Percentiles rank a stretch among this genome's conserved stretches.
These are phyloP conservation scores for Phytophthora fragariaefolia DNA, from an alignment of 352 stramenopile genomes.

Conservation along the genomic window DNA sequence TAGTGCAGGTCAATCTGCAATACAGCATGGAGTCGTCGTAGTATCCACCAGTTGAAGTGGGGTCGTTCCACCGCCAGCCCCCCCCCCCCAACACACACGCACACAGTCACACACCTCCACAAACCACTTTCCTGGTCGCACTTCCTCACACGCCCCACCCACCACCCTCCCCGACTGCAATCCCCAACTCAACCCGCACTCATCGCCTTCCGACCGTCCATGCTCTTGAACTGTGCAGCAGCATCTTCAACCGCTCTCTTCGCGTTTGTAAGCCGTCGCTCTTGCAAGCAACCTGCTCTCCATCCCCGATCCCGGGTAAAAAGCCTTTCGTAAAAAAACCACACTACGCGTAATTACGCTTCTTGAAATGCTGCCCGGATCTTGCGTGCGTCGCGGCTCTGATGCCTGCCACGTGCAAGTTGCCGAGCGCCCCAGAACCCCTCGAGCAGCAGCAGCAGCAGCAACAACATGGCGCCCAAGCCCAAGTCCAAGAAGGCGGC, in stretches of 20 bases:
- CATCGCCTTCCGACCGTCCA: too few relatives aligned
- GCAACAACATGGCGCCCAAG: conserved; percentile 60
- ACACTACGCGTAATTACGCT: conserved; percentile 46
- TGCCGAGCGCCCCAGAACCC: conserved; percentile 19
- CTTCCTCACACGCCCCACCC: too few relatives aligned
- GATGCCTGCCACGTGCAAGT: conserved; percentile 41
- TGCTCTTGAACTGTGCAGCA: conserved; percentile 4
- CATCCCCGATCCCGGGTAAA: conserved; percentile 9
- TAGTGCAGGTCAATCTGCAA: too few relatives aligned
- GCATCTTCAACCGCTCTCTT: not conserved
- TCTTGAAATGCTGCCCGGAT: conserved; percentile 32
- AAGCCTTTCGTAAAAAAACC: conserved; percentile 13
- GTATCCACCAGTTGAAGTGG: too few relatives aligned
- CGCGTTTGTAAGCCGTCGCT: not conserved
- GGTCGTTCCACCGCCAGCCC: too few relatives aligned
- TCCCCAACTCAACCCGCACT: too few relatives aligned
- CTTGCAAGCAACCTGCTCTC: conserved; percentile 5
- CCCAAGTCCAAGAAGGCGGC: conserved; percentile 64
- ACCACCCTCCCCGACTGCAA: too few relatives aligned
- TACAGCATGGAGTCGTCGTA: too few relatives aligned
- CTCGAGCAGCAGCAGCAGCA: conserved; percentile 21
- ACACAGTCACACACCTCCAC: too few relatives aligned
- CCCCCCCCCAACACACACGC: too few relatives aligned
- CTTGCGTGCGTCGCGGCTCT: conserved; percentile 22
- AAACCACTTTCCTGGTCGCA: too few relatives aligned